phyloP scores from a whole-genome alignment of 768 basidiomycete genomes.

The Agaricus sinodeliciosus region DNA sequence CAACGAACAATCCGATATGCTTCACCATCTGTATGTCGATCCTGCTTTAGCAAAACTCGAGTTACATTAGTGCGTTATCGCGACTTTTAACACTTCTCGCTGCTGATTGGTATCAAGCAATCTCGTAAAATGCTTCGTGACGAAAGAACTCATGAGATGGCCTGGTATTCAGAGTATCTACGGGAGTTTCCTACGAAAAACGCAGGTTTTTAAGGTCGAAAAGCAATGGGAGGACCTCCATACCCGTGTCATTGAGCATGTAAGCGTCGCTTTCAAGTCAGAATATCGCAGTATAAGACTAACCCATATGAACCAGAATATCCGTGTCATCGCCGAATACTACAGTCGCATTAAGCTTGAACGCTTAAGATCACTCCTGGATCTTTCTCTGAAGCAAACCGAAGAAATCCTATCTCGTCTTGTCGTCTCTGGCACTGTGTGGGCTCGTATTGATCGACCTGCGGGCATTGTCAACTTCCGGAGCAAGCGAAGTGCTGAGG shows the following conservation, averaged over 20 bases:
- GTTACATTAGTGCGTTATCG: constrained; percentile 64
- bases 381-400: constrained; percentile 74
- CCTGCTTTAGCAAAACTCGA: constrained; percentile 76
- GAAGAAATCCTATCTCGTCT: constrained; percentile 86
- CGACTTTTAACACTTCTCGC: constrained; percentile 2
- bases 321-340: constrained; percentile 90
- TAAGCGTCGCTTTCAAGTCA: constrained; percentile 31
- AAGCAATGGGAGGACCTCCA: constrained; percentile 95
- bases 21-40: constrained; percentile 79
- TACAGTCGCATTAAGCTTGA: constrained; percentile 88
- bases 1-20: constrained; percentile 97
- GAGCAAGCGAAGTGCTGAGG: constrained; percentile 76
- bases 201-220: constrained; percentile 70
- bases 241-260: constrained; percentile 94
- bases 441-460: constrained; percentile 91
- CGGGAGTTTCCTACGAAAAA: constrained; percentile 74
- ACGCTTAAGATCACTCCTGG: constrained; percentile 81
- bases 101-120: constrained; percentile 48
- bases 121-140: constrained; percentile 90
- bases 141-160: constrained; percentile 94
- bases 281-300: not conserved
- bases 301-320: constrained; percentile 55
- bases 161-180: constrained; percentile 87
- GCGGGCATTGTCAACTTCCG: constrained; percentile 86
- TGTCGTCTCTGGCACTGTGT: constrained; percentile 87